phyloP scores from a whole-genome alignment of 2,329 filamentous ascomycete species.

The Verticillium albo-atrum region DNA sequence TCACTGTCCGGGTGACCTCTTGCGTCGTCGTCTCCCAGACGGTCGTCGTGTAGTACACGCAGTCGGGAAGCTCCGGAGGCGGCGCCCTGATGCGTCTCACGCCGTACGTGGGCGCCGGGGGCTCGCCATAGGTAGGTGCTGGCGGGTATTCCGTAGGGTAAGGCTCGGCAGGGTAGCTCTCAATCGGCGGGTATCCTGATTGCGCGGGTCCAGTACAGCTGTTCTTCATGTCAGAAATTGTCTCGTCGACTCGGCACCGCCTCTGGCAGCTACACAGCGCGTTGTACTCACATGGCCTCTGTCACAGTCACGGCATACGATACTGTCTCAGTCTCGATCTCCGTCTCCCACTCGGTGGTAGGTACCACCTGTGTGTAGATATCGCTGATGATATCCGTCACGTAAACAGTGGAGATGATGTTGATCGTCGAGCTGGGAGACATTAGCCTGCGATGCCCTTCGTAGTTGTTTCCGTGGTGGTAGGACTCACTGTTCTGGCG shows the following conservation, averaged over 20 bases:
- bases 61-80: conserved; percentile 2
- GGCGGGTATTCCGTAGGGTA: background rate
- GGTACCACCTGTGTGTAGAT: background rate
- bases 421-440: background rate
- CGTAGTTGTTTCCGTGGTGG: background rate
- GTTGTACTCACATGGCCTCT: conserved; percentile 3
- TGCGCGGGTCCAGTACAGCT: conserved; percentile 1
- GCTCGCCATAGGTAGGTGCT: background rate
- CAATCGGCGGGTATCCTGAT: background rate
- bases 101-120: conserved; percentile 2
- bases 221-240: background rate
- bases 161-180: background rate
- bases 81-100: background rate
- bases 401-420: background rate
- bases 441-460: background rate
- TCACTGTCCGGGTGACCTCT: conserved; percentile 10
- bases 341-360: background rate
- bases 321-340: conserved; percentile 1
- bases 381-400: background rate
- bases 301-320: conserved; percentile 14
- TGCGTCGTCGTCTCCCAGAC: conserved; percentile 13
- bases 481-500: background rate
- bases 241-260: background rate
- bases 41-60: conserved; percentile 12
- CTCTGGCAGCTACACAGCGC: background rate